phyloP scores from a whole-genome alignment of 2,329 filamentous ascomycete species.

The Paraphaeosphaeria sporulosa region DNA sequence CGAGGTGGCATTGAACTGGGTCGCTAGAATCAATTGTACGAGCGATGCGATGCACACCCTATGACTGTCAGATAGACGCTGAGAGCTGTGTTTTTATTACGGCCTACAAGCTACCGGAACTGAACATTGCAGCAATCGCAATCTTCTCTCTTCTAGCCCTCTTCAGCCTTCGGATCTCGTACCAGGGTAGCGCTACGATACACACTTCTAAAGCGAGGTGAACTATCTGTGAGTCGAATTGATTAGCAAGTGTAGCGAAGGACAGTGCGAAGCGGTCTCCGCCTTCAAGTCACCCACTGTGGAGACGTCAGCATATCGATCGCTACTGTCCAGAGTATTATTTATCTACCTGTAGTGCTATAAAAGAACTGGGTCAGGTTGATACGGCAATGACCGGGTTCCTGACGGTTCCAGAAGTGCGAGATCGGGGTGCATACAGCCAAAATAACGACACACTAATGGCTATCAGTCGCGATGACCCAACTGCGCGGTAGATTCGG shows the following conservation, averaged over 20 bases:
- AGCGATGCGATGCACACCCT: slow-evolving; percentile 11
- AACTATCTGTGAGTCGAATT: not conserved
- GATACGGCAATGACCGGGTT: not conserved
- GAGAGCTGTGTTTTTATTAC: not conserved
- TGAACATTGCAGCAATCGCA: slow-evolving; percentile 9
- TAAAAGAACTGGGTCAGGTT: slow-evolving; percentile 8
- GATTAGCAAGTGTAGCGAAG: not conserved
- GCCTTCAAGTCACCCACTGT: not conserved
- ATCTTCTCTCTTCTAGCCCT: slow-evolving; percentile 8
- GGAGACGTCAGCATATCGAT: not conserved
- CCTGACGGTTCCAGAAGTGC: slow-evolving; percentile 4
- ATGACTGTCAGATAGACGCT: not conserved
- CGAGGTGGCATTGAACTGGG: slow-evolving; percentile 3
- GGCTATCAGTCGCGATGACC: not conserved
- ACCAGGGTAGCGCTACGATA: slow-evolving; percentile 4
- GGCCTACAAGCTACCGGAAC: slow-evolving; percentile 8
- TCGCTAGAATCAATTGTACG: slow-evolving; percentile 9
- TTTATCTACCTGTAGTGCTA: not conserved
- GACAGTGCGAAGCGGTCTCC: not conserved
- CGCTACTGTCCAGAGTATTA: too few species aligned
- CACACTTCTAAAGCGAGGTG: slow-evolving; percentile 10
- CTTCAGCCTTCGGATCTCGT: slow-evolving; percentile 7
- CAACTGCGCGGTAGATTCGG: not conserved
- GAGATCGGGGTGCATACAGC: not conserved
- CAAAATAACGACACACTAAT: slow-evolving; percentile 2